Evolutionary conservation across 768 basidiomycete species (phyloP), one percentile per base, ranked within the genome.

Genomic region (Boletellus emodensis): DNA sequence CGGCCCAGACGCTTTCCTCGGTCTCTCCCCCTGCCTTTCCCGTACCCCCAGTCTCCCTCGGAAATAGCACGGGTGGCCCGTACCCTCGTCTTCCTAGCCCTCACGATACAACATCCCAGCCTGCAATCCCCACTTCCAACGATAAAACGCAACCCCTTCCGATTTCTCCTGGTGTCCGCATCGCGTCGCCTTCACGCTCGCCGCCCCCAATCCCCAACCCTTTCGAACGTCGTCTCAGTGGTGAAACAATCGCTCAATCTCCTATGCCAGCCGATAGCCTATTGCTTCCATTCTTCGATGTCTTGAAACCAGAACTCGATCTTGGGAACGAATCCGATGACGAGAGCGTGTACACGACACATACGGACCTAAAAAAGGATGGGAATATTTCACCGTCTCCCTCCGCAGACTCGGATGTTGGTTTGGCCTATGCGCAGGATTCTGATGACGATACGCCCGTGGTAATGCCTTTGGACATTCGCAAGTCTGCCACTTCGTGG

Each of bases 201-300:
- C 66, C 64, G 45, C 68, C 67, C 8, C 64, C 62, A 1, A 64
- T 96, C 89, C 92, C 95, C 85, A 78, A 90, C 90, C 63, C 95
- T 86, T 65, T 95, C 84, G 61, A 78, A 83, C 70, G 90, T 90
- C 71, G 93, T 90, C 67, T 97, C 84, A 70, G 95, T 91, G 65
- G 94, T 88, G 67, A 56, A 57, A 71, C 63, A 9, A 51, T 53
- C 14, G 45, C 54, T n/a, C 61, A 60, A 38, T 60, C 60, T 7
- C 59, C 64, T 10, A 56, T 60, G 39, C 49, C 61, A 4, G 54
- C 46, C 22, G 20, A 53, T 40, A 63, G 63, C 6, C 62, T 73
- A 7, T 67, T 72, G 5, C 66, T 84, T 53, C 78, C 80, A 9
- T 79, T 85, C 63, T 77, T 85, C 54, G 82, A 84, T 49, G 78